Conservation (phyloP, 2,329 filamentous ascomycete species). For the Lasiodiplodia sp. region DNA sequence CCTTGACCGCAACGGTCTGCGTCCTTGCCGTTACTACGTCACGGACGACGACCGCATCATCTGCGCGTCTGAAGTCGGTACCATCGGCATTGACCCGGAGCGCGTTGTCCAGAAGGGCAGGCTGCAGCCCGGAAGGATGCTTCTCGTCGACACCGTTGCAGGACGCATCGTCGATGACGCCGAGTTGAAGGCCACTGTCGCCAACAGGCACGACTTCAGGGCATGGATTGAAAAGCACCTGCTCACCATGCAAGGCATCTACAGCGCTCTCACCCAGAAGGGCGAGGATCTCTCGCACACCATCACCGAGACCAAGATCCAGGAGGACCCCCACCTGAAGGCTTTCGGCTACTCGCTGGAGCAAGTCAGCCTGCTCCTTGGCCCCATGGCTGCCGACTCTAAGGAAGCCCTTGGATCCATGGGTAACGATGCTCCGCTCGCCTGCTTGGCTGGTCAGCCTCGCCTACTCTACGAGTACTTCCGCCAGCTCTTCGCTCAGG, state of each 20-base stretch:
- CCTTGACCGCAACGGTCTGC: slow-evolving; percentile 91
- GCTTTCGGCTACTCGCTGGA: slow-evolving; percentile 95
- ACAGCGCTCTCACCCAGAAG: slow-evolving; percentile 66
- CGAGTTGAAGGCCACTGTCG: slow-evolving; percentile 87
- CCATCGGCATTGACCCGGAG: slow-evolving; percentile 90
- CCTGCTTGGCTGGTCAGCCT: slow-evolving; percentile 88
- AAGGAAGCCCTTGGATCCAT: slow-evolving; percentile 97
- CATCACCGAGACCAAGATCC: slow-evolving; percentile 73
- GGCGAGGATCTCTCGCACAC: slow-evolving; percentile 70
- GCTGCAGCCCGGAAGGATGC: slow-evolving; percentile 92
- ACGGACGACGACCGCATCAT: slow-evolving; percentile 97
- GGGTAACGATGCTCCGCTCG: slow-evolving; percentile 95
- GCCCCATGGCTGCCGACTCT: slow-evolving; percentile 95
- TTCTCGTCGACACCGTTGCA: slow-evolving; percentile 88
- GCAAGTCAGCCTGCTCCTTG: slow-evolving; percentile 89
- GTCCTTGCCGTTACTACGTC: slow-evolving; percentile 96
- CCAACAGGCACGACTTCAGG: slow-evolving; percentile 86
- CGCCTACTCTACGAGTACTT: slow-evolving; percentile 95
- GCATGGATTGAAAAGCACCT: slow-evolving; percentile 87
- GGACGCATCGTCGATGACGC: slow-evolving; percentile 94
- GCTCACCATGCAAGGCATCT: slow-evolving; percentile 78
- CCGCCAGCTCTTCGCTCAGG: slow-evolving; percentile 95
- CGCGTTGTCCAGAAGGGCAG: slow-evolving; percentile 90
- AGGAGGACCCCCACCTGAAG: slow-evolving; percentile 83
- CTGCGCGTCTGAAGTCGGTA: slow-evolving; percentile 95